A percentile compares a stretch with the other conserved stretches of the same genome.
Conservation (phyloP, 2,329 filamentous ascomycete species). For the Fulvia fulva region DNA sequence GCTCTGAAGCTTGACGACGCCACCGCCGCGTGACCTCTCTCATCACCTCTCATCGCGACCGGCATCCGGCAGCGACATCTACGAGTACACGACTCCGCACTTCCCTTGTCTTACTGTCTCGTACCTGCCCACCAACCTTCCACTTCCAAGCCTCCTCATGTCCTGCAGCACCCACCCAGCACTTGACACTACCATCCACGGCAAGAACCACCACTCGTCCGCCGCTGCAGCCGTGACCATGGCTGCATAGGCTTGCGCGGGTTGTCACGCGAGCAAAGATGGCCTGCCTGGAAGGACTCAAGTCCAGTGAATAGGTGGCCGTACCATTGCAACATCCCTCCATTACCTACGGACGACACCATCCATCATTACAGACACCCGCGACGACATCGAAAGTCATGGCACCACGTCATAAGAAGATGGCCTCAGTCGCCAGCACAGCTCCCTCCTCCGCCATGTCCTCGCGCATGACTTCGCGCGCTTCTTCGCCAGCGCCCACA, state of each 20-base stretch:
- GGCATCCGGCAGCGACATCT: neutral
- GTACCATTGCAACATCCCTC: constrained; percentile 1
- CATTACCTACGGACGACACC: neutral
- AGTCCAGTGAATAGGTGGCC: constrained; percentile 1
- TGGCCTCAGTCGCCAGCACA: constrained; percentile 18
- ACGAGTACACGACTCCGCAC: neutral
- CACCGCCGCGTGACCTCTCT: neutral
- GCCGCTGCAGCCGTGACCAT: constrained; percentile 31
- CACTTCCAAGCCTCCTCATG: constrained; percentile 3
- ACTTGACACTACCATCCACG: constrained; percentile 11
- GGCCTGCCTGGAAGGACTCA: constrained; percentile 17
- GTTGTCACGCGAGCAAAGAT: constrained; percentile 31
- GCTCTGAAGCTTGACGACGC: neutral
- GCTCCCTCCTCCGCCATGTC: constrained; percentile 24
- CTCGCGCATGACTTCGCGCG: constrained; percentile 21
- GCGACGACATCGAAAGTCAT: neutral
- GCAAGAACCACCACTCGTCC: constrained; percentile 27
- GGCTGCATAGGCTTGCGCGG: constrained; percentile 37
- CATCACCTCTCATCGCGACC: neutral
- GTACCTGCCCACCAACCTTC: neutral
- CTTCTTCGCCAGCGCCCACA: constrained; percentile 19
- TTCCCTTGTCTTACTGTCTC: neutral
- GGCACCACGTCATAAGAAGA: constrained; percentile 8
- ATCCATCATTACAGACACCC: neutral
- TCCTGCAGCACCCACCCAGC: constrained; percentile 3